A percentile compares a stretch with the other conserved stretches of the same genome.
phyloP scores from a whole-genome alignment of 768 basidiomycete species.

The Candolleomyces eurysporus region DNA sequence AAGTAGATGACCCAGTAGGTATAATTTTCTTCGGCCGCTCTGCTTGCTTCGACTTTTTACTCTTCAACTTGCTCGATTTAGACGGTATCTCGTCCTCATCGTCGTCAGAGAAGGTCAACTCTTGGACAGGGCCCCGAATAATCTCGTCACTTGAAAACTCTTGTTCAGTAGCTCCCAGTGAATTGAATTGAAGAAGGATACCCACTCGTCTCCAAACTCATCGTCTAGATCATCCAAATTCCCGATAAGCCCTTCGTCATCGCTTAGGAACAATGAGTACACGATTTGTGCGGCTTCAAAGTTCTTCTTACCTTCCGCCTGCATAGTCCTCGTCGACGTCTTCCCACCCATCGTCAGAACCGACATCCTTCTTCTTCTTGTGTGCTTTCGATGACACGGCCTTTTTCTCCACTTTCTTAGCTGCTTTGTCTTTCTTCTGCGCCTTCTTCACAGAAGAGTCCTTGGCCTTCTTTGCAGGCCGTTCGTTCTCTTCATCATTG shows the following conservation, averaged over 20 bases:
- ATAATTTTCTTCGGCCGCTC: conserved; percentile 48
- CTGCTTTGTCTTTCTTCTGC: conserved; percentile 17
- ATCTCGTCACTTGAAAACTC: conserved; percentile 44
- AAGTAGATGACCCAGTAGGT: conserved; percentile 45
- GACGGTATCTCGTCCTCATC: conserved; percentile 43
- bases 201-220: conserved; percentile 45
- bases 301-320: conserved; percentile 43
- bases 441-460: conserved; percentile 37
- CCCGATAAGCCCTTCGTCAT: conserved; percentile 37
- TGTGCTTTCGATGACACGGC: background rate
- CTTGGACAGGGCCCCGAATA: conserved; percentile 49
- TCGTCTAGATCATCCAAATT: conserved; percentile 51
- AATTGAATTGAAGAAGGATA: conserved; percentile 6
- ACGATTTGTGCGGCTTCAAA: conserved; percentile 15
- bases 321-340: conserved; percentile 50
- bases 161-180: background rate
- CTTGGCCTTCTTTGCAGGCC: conserved; percentile 49
- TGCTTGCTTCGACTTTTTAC: conserved; percentile 53
- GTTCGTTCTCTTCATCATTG: conserved; percentile 26
- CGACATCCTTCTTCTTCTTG: conserved; percentile 24
- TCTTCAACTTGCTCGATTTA: conserved; percentile 25
- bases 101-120: conserved; percentile 65
- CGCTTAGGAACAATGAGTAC: conserved; percentile 14
- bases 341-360: conserved; percentile 56
- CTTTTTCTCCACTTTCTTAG: conserved; percentile 2